Base-by-base conservation (phyloP, 1,284 basidiomycete species). In the Violaceomyces palustris region DNA sequence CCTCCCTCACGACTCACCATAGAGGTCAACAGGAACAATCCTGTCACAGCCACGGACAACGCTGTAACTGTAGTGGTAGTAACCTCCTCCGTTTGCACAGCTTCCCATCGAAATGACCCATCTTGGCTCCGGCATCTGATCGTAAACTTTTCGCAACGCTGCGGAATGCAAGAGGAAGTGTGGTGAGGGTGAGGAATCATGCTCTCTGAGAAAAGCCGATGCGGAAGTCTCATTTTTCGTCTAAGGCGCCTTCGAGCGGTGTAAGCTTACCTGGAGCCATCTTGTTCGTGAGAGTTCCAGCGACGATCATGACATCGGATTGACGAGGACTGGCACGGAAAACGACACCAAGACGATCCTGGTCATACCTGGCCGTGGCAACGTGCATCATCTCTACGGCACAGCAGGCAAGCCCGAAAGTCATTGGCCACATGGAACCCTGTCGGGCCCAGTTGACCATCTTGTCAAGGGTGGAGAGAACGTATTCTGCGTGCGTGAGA, bases 81-180 rank as follows among this genome's bases (percentile, higher is more conserved):
- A 98, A 9, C 92, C 93, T 51, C 92, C 92, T 28, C 93, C 93
- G 75, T 98, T 98, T 18, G 94, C 94, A 74, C 94, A 99, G 11
- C 90, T 94, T 38, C 94, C 94, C 94, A 99, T 98, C 22, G 90
- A 94, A 72, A 98, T 88, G 46, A 99, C 94, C 93, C 93, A 98
- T 21, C 67, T 65, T 21, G 63, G 73, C 56, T 71, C 53, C 39
- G 71, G 73, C 72, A 75, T 75, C 60, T 68, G 63, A 50, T 64
- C 59, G 54, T 69, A 54, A 54, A 57, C 70, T 56, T 61, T 51
- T 36, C 61, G 43, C 50, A 56, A 47, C 35, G 63, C 58, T 1
- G 36, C 27, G 6, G 36, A 27, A n/a, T 27, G 36, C 27, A 25
- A n/a, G n/a, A n/a, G n/a, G n/a, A n/a, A n/a, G 33, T 35, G 19